A percentile compares a stretch with the other conserved stretches of the same genome.
These are phyloP conservation scores for Magnolia sinica DNA, from an alignment of 164 flowering plant species.

Conservation along the genomic window DNA sequence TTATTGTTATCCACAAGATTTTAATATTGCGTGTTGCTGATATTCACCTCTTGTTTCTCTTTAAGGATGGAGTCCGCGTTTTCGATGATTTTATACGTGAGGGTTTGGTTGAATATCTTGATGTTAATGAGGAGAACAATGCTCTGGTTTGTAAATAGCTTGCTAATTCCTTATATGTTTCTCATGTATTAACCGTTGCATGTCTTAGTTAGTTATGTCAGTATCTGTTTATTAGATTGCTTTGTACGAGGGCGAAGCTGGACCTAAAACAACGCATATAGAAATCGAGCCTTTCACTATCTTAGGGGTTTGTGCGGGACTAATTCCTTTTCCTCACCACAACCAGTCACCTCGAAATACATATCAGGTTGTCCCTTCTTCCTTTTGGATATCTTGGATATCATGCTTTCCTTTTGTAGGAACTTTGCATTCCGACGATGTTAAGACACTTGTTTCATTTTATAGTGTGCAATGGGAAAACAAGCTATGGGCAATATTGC, in stretches of 20 bases:
- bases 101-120: conserved; percentile 93
- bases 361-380: conserved; percentile 63
- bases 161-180: not conserved
- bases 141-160: conserved; percentile 60
- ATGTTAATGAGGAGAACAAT: conserved; percentile 98
- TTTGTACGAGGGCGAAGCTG: conserved; percentile 76
- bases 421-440: not conserved
- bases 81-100: conserved; percentile 83
- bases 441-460: not conserved
- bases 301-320: conserved; percentile 86
- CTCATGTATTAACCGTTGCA: not conserved
- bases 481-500: conserved; percentile 99
- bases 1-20: not conserved
- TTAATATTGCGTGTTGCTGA: not conserved
- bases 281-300: conserved; percentile 98
- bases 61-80: conserved; percentile 80
- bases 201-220: not conserved
- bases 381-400: not conserved
- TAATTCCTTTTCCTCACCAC: conserved; percentile 96
- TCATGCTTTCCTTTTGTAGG: not conserved
- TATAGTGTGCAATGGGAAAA: conserved; percentile 99
- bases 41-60: not conserved
- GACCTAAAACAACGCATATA: conserved; percentile 73
- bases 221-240: conserved; percentile 54
- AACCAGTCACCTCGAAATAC: conserved; percentile 99